Evolutionary conservation across 2,329 filamentous ascomycete species (phyloP), one percentile per base, ranked within the genome.

Genomic region (Balansia obtecta): DNA sequence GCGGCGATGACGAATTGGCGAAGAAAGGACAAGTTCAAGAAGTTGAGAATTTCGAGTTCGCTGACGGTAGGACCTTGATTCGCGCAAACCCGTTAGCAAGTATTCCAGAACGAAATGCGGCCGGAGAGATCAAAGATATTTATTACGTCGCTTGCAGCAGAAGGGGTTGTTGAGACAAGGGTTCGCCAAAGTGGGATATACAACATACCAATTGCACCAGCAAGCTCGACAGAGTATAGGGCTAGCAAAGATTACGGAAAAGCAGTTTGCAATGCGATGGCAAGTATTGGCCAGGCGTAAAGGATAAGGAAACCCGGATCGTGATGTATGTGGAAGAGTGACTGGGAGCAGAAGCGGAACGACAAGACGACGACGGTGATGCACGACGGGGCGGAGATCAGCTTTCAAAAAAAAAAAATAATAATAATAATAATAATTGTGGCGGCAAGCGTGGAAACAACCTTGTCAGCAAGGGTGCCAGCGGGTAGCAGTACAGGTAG

Each of bases 391-490:
- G 11, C 30, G 27, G 47, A 46, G 32, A 38, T 51, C 50, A 54
- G 56, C 55, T 49, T 51, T 57, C 56, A 51, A 56, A 57, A 57
- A 51, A n/a, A n/a, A n/a, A n/a, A n/a, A n/a, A n/a, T n/a, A n/a
- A n/a, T n/a, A n/a, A n/a, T n/a, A n/a, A n/a, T n/a, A n/a, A n/a
- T n/a, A n/a, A n/a, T n/a, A n/a, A 37, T 54, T 54, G 52, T 27
- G 55, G 55, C 51, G 43, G 49, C 46, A 33, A 50, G 22, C 52
- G 52, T 51, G 52, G 22, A 41, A 53, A 57, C 53, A 5, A 27
- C 27, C 27, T 6, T 27, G 20, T 55, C 56, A 54, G 44, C 50
- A 44, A 27, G 27, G 40, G 46, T 47, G 40, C 44, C 44, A 33
- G 39, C 22, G 48, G 48, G 32, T 41, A 39, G 37, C 46, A 38